Percentiles rank a stretch among this genome's conserved stretches.
These are phyloP conservation scores for Meyerozyma carpophila DNA, from an alignment of 1,139 yeast genomes.

Conservation along the genomic window DNA sequence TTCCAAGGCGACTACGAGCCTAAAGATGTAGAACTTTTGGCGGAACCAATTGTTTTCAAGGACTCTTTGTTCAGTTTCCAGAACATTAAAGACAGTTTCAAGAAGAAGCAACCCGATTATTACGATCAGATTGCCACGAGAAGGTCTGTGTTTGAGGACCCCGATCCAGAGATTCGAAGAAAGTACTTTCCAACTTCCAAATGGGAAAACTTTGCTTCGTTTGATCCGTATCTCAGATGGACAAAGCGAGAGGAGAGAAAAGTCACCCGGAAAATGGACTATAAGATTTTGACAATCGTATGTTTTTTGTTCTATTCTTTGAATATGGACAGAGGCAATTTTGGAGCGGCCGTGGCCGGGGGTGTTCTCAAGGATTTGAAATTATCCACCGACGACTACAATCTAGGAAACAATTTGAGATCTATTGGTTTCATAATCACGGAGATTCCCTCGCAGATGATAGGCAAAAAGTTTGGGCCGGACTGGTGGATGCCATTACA, in stretches of 20 bases:
- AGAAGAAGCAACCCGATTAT: not conserved
- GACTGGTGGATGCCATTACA: constrained; percentile 53
- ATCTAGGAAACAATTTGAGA: constrained; percentile 42
- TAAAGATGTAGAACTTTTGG: not conserved
- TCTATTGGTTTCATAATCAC: constrained; percentile 40
- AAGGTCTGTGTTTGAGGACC: not conserved
- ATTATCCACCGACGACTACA: constrained; percentile 43
- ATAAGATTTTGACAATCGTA: constrained; percentile 41
- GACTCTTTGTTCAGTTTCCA: not conserved
- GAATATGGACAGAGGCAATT: constrained; percentile 47
- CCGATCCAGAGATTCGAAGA: not conserved
- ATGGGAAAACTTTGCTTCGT: constrained; percentile 9
- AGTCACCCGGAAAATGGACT: constrained; percentile 38
- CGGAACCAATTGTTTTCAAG: not conserved
- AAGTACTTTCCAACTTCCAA: constrained; percentile 1
- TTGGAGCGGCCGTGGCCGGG: constrained; percentile 47
- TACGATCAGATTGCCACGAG: not conserved
- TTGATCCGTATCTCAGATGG: constrained; percentile 46
- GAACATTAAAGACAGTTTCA: not conserved
- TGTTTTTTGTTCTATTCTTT: constrained; percentile 47
- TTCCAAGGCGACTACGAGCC: not conserved
- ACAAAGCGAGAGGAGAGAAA: constrained; percentile 34
- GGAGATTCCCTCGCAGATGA: constrained; percentile 51
- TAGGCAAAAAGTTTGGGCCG: constrained; percentile 48
- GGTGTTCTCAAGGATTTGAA: constrained; percentile 38